These are phyloP conservation scores for Saccharomyces hybrid DNA, from an alignment of 1,139 yeast species.

Conservation along the genomic window DNA sequence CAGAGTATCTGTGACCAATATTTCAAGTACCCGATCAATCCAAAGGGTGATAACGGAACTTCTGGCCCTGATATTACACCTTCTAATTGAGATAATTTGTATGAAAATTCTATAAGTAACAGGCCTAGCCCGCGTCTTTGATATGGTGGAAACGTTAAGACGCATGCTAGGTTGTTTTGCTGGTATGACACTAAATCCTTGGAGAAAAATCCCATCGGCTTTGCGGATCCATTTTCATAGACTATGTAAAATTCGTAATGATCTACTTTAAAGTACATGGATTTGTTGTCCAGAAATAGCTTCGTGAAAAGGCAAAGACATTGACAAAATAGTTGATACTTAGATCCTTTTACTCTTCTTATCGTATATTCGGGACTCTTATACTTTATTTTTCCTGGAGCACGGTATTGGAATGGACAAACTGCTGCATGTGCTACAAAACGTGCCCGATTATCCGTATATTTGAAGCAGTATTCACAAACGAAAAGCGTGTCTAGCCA, in stretches of 20 bases:
- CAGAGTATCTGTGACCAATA: conserved; percentile 64
- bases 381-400: conserved; percentile 66
- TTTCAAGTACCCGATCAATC: conserved; percentile 60
- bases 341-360: conserved; percentile 57
- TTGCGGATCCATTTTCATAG: conserved; percentile 40
- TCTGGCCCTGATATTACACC: conserved; percentile 78
- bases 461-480: conserved; percentile 80
- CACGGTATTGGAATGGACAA: conserved; percentile 42
- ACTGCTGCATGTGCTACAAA: conserved; percentile 38
- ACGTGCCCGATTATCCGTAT: conserved; percentile 42
- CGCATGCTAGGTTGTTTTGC: conserved; percentile 81
- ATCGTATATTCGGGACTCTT: conserved; percentile 52
- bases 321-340: conserved; percentile 65
- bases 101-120: conserved; percentile 74
- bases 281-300: conserved; percentile 83
- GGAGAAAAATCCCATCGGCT: conserved; percentile 87
- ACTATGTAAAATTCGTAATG: conserved; percentile 72
- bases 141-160: conserved; percentile 85
- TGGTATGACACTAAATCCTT: conserved; percentile 82
- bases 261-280: conserved; percentile 73
- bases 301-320: conserved; percentile 79
- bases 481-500: conserved; percentile 63
- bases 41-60: conserved; percentile 78
- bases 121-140: conserved; percentile 76
- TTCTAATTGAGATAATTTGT: conserved; percentile 55